Conservation (phyloP, 371 early-diverging fungal genomes). For the Rhizopus stolonifer region DNA sequence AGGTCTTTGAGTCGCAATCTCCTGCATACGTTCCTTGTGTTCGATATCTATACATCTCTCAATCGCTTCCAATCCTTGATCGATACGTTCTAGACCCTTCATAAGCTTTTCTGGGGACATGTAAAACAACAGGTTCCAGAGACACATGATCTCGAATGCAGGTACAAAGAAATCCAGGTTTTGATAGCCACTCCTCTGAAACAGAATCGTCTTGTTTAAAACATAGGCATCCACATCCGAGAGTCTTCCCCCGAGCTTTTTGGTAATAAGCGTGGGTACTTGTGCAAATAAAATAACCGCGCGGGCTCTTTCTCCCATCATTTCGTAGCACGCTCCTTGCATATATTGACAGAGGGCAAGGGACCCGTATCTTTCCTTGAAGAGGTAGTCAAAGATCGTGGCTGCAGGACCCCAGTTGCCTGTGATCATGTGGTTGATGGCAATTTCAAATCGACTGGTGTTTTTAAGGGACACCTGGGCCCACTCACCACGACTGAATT, state of each 20-base stretch:
- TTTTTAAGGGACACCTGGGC: conserved; percentile 52
- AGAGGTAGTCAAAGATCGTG: conserved; percentile 44
- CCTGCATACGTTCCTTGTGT: conserved; percentile 37
- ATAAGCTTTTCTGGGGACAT: conserved; percentile 38
- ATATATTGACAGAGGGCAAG: conserved; percentile 57
- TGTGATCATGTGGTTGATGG: conserved; percentile 54
- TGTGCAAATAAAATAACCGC: conserved; percentile 51
- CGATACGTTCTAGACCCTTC: conserved; percentile 28
- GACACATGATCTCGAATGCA: conserved; percentile 58
- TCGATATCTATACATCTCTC: conserved; percentile 31
- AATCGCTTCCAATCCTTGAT: conserved; percentile 32
- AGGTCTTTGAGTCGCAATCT: conserved; percentile 37
- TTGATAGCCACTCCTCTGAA: conserved; percentile 52
- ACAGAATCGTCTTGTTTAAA: conserved; percentile 52
- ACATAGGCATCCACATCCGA: conserved; percentile 58
- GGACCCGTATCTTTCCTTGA: conserved; percentile 60
- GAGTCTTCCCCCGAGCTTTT: conserved; percentile 58
- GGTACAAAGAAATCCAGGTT: conserved; percentile 47
- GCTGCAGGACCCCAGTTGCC: conserved; percentile 57
- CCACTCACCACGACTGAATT: conserved; percentile 40
- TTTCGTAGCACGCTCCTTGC: conserved; percentile 55
- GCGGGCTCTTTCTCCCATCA: conserved; percentile 41
- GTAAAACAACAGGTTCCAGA: conserved; percentile 56
- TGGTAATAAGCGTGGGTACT: conserved; percentile 43
- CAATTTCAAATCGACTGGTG: conserved; percentile 57